Conservation (phyloP, 164 flowering plant species). For the Annona cherimola region DNA sequence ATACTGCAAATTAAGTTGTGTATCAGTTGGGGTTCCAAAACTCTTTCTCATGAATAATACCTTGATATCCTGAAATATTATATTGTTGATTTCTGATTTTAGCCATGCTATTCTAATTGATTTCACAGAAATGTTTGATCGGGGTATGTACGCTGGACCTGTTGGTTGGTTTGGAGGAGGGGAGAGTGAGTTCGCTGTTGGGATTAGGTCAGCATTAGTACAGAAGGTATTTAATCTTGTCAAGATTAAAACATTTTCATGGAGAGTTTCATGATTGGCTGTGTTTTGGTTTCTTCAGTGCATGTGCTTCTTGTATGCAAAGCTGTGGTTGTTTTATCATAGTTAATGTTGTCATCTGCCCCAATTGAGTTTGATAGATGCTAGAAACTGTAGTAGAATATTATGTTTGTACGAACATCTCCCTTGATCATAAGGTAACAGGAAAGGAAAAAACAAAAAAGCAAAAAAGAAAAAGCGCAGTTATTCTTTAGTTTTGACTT, state of each 20-base stretch:
- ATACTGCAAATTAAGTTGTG: too few relatives aligned
- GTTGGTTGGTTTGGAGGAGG: slow-evolving; percentile 98
- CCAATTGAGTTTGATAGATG: neutral
- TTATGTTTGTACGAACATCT: neutral
- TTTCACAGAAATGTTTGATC: slow-evolving; percentile 75
- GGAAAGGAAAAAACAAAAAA: neutral
- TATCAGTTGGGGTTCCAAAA: neutral
- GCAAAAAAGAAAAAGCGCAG: neutral
- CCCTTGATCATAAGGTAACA: neutral
- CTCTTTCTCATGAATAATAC: neutral
- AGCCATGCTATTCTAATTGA: neutral
- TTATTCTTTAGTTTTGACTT: too few relatives aligned
- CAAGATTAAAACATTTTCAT: too few relatives aligned
- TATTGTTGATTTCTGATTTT: neutral
- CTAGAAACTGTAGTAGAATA: neutral
- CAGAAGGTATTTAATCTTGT: slow-evolving; percentile 42
- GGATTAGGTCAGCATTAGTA: slow-evolving; percentile 91
- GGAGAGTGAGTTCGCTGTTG: slow-evolving; percentile 93
- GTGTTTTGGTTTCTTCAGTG: neutral
- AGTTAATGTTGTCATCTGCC: neutral
- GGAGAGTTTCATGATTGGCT: neutral
- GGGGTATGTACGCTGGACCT: slow-evolving; percentile 99
- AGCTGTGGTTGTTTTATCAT: neutral
- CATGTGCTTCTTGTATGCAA: neutral
- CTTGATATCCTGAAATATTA: neutral